A percentile compares a stretch with the other conserved stretches of the same genome.
These are phyloP conservation scores for Botrytis tulipae DNA, from an alignment of 2,329 filamentous ascomycete genomes.

Conservation along the genomic window DNA sequence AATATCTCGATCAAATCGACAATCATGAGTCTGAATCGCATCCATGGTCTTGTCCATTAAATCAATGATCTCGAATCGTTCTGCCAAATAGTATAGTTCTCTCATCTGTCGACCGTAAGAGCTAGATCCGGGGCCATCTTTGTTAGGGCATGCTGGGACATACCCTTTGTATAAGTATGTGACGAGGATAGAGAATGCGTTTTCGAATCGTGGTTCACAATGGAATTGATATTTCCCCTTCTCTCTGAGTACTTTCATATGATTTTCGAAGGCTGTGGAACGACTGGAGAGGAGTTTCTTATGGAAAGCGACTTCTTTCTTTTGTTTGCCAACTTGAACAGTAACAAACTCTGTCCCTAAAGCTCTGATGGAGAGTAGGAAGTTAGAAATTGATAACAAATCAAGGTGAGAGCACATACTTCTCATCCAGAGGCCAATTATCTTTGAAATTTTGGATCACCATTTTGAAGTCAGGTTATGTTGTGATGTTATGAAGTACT, in stretches of 20 bases:
- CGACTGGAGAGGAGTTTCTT: conserved; percentile 20
- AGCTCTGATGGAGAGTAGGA: background rate
- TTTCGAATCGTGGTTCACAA: conserved; percentile 16
- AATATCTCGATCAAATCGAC: conserved; percentile 4
- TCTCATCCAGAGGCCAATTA: conserved; percentile 18
- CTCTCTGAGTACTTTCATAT: conserved; percentile 14
- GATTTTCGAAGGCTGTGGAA: conserved; percentile 17
- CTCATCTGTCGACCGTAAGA: conserved; percentile 12
- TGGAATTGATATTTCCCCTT: conserved; percentile 20
- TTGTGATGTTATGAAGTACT: background rate
- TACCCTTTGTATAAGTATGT: conserved; percentile 20
- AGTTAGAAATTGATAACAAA: background rate
- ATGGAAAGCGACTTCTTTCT: conserved; percentile 17
- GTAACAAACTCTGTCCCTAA: conserved; percentile 15
- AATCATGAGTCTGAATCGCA: conserved; percentile 12
- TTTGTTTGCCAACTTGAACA: conserved; percentile 15
- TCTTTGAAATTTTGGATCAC: background rate
- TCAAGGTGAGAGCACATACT: background rate
- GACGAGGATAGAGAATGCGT: conserved; percentile 16
- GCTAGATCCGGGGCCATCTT: conserved; percentile 3
- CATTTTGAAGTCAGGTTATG: background rate
- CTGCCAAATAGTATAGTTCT: conserved; percentile 16
- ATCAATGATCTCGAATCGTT: conserved; percentile 19
- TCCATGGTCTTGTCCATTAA: conserved; percentile 21
- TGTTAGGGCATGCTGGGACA: conserved; percentile 8